Base-by-base conservation (phyloP, 768 basidiomycete species). In the Melanogaster broomeanus region DNA sequence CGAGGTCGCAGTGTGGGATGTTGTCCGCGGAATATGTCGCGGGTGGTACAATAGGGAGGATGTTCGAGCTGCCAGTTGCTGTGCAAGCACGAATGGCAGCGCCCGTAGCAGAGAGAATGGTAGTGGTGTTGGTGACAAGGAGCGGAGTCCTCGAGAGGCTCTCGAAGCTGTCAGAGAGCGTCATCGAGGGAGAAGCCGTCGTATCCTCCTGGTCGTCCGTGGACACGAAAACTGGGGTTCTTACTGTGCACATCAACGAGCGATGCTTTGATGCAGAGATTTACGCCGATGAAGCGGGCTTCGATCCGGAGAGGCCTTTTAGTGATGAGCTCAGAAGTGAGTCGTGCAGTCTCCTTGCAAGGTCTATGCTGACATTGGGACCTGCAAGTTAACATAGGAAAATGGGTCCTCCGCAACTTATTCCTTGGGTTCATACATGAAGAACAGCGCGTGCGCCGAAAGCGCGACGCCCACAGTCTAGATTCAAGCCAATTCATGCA, bases 181-280 rank as follows among this genome's bases (percentile, higher is more conserved):
- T n/a, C 34, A 90, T 98, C n/a, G 97, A 99, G 63, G 95, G 96
- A 25, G 93, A 98, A 65, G 92, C 90, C 0, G 86, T 90, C 25
- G 84, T 91, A 9, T 74, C 84, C 22, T 73, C 85, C 12, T 99
- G 96, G 96, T 88, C 90, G 34, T 80, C 79, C 15, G 87, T 90
- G 24, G 96, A 98, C 68, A 96, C 94, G 5, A 88, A 90, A 68
- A 85, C 87, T 8, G 96, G 96, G 7, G 81, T 92, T 21, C 74
- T 99, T 53, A 87, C 89, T 2, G 82, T 98, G 4, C 92, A 97
- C 69, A 59, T 99, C 40, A 89, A 82, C 41, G 93, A 97, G 58
- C 78, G 83, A 42, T 92, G 87, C 52, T 98, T 98, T 65, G 95
- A 98, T 49, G 90, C 91, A 6, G 97, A 99, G 71, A 84, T 96